Percentiles rank a stretch among this genome's conserved stretches.
Evolutionary conservation across 129 eudicot genomes (phyloP).

Genomic region (Artemisia tridentata): DNA sequence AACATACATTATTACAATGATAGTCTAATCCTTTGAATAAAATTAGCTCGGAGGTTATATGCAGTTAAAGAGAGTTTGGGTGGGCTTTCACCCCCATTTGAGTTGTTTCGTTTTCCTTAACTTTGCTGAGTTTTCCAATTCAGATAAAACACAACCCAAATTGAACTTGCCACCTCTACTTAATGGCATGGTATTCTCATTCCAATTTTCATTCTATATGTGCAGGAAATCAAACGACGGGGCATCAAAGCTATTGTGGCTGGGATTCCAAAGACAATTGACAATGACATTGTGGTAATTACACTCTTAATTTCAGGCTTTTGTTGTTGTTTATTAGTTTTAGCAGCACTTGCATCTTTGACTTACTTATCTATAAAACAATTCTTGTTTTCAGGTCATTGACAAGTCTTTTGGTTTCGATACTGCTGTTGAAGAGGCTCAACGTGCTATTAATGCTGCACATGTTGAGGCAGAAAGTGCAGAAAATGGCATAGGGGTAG

Average conservation of each 20-base stretch:
- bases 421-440: conserved; percentile 99
- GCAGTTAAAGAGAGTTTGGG: too few species aligned
- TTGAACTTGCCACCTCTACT: too few species aligned
- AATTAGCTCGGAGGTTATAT: too few species aligned
- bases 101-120: too few species aligned
- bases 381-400: conserved; percentile 61
- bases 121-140: too few species aligned
- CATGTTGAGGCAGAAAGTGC: conserved; percentile 94
- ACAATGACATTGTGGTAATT: conserved; percentile 77
- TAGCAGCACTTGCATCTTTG: neutral
- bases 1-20: too few species aligned
- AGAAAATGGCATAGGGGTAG: conserved; percentile 86
- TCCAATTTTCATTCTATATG: conserved; percentile 1
- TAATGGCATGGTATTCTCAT: conserved; percentile 1
- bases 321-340: neutral
- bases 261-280: conserved; percentile 87
- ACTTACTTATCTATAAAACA: conserved; percentile 9
- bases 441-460: conserved; percentile 95
- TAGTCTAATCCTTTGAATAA: too few species aligned
- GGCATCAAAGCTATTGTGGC: conserved; percentile 81
- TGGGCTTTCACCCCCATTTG: too few species aligned
- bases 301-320: neutral
- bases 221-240: conserved; percentile 73
- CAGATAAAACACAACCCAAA: too few species aligned
- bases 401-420: conserved; percentile 95